Percentiles rank a stretch among this genome's conserved stretches.
phyloP scores from a whole-genome alignment of 2,329 filamentous ascomycete genomes.

The Fusarium luffae region DNA sequence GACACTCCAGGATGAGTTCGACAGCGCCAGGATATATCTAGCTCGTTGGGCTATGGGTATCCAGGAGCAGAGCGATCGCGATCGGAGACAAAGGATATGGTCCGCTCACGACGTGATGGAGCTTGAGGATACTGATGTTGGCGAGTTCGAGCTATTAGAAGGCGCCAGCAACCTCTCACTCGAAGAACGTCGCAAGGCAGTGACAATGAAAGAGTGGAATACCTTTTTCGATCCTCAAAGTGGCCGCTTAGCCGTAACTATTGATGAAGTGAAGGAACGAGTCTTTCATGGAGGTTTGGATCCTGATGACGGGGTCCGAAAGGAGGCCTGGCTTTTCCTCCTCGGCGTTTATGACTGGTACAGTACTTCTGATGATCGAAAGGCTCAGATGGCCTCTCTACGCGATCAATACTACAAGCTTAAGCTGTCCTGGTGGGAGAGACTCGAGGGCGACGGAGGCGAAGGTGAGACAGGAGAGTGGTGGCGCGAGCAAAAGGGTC shows the following conservation, averaged over 20 bases:
- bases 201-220: constrained; percentile 90
- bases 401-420: constrained; percentile 94
- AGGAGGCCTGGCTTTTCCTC: constrained; percentile 96
- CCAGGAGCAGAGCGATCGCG: constrained; percentile 93
- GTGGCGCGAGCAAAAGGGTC: constrained; percentile 93
- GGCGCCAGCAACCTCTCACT: constrained; percentile 78
- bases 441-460: constrained; percentile 83
- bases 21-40: constrained; percentile 93
- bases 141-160: constrained; percentile 94
- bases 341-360: constrained; percentile 95
- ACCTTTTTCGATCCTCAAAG: constrained; percentile 82
- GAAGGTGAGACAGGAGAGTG: constrained; percentile 88
- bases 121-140: constrained; percentile 93
- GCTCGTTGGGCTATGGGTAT: constrained; percentile 99
- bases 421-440: constrained; percentile 97
- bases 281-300: constrained; percentile 95
- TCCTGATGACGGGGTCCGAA: constrained; percentile 88
- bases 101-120: constrained; percentile 92
- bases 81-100: constrained; percentile 88
- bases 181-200: constrained; percentile 78
- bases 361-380: constrained; percentile 85
- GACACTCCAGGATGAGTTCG: constrained; percentile 95
- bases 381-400: constrained; percentile 82
- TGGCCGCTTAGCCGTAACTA: constrained; percentile 80
- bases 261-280: constrained; percentile 96